Percentiles rank a stretch among this genome's conserved stretches.
These are phyloP conservation scores for Imleria badia DNA, from an alignment of 768 basidiomycete species.

Conservation along the genomic window DNA sequence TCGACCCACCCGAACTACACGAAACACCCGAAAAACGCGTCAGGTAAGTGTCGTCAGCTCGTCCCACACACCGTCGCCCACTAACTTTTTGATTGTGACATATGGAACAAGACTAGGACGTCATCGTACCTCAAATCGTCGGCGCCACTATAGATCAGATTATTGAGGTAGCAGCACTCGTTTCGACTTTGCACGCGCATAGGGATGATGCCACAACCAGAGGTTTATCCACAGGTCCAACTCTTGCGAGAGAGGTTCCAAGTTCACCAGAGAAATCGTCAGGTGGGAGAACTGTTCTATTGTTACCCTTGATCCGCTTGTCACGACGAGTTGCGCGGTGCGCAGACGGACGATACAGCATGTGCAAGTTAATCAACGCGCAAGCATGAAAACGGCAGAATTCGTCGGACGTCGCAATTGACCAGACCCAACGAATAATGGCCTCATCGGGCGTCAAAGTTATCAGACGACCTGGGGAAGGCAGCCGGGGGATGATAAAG, in stretches of 20 bases:
- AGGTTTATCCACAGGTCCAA: slow-evolving; percentile 16
- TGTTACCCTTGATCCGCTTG: slow-evolving; percentile 8
- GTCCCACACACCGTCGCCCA: too few species aligned
- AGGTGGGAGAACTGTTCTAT: slow-evolving; percentile 9
- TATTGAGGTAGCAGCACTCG: slow-evolving; percentile 21
- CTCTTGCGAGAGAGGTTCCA: neutral
- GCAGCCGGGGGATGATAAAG: slow-evolving; percentile 28
- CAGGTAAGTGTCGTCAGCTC: too few species aligned
- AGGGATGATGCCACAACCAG: slow-evolving; percentile 21
- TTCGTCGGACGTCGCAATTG: slow-evolving; percentile 14
- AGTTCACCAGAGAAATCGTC: slow-evolving; percentile 14
- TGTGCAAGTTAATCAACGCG: neutral
- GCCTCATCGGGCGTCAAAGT: slow-evolving; percentile 16
- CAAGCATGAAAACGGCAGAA: neutral
- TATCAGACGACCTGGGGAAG: slow-evolving; percentile 23
- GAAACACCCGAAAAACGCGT: too few species aligned
- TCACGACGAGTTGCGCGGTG: neutral
- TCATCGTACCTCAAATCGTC: neutral
- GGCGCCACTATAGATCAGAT: neutral
- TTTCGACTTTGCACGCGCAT: slow-evolving; percentile 14
- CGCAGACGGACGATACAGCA: neutral
- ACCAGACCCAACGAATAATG: slow-evolving; percentile 24
- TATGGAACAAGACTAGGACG: neutral
- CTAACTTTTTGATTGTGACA: too few species aligned
- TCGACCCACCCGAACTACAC: too few species aligned